phyloP scores from a whole-genome alignment of 768 basidiomycete genomes.

The Pisolithus sp. region DNA sequence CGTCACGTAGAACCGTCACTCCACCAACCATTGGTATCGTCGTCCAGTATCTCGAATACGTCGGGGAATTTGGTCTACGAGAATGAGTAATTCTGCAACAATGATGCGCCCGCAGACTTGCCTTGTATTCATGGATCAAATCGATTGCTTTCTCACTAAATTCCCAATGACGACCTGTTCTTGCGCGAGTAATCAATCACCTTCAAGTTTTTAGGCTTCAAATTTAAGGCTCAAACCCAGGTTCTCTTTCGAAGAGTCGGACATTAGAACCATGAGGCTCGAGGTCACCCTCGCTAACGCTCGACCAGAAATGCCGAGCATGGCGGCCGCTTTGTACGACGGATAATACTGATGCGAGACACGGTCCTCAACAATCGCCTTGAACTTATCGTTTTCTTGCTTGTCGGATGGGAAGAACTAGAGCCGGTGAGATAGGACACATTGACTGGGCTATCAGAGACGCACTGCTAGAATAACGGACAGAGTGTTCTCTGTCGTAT shows the following conservation, averaged over 20 bases:
- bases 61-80: slow-evolving; percentile 73
- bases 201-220: slow-evolving; percentile 87
- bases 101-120: slow-evolving; percentile 11
- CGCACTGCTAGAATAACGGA: slow-evolving; percentile 84
- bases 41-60: slow-evolving; percentile 67
- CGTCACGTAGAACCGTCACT: neutral
- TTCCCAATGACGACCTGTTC: slow-evolving; percentile 82
- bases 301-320: slow-evolving; percentile 67
- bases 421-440: neutral
- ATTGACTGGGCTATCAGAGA: neutral
- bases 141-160: slow-evolving; percentile 83
- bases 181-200: slow-evolving; percentile 90
- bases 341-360: slow-evolving; percentile 61
- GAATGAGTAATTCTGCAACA: neutral
- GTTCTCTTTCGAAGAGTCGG: slow-evolving; percentile 77
- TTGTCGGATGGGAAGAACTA: slow-evolving; percentile 88
- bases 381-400: slow-evolving; percentile 74
- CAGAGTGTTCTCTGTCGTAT: slow-evolving; percentile 60
- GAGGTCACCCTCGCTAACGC: slow-evolving; percentile 89
- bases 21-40: slow-evolving; percentile 57
- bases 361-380: slow-evolving; percentile 48
- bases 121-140: slow-evolving; percentile 81
- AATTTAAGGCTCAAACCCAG: slow-evolving; percentile 94
- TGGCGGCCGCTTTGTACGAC: slow-evolving; percentile 70
- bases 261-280: slow-evolving; percentile 80